Evolutionary conservation across 78 protist species (phyloP).

Genomic region (Planoprotostelium fungivorum): DNA sequence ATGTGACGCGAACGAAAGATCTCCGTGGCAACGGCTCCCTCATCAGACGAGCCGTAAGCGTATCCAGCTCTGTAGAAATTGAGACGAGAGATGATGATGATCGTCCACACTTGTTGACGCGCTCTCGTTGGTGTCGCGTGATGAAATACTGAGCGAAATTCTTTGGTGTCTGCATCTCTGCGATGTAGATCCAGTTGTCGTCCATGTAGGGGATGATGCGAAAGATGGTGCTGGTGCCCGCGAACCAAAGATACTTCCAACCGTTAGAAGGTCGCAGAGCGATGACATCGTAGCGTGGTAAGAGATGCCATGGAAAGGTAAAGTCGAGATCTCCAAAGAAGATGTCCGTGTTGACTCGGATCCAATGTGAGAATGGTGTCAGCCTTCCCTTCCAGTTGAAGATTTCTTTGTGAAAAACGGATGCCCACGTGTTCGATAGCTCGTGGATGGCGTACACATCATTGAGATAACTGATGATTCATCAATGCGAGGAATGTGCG

Average conservation of each 20-base stretch:
- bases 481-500: too few relatives aligned
- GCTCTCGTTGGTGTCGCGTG: background rate
- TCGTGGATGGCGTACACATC: background rate
- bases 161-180: background rate
- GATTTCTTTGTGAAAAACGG: background rate
- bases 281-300: background rate
- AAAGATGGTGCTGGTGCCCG: background rate
- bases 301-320: background rate
- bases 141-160: background rate
- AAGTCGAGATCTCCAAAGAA: background rate
- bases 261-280: background rate
- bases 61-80: background rate
- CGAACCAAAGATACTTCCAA: background rate
- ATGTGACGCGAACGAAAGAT: background rate
- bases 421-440: background rate
- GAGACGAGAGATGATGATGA: background rate
- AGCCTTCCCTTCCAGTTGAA: background rate
- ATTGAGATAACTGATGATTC: background rate
- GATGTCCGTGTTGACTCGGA: background rate
- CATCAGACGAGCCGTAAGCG: background rate
- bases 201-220: background rate
- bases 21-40: background rate
- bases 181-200: background rate
- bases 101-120: background rate
- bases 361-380: background rate